Percentiles rank a stretch among this genome's conserved stretches.
phyloP scores from a whole-genome alignment of 495 filamentous ascomycete species.

The Cenococcum geophilum region DNA sequence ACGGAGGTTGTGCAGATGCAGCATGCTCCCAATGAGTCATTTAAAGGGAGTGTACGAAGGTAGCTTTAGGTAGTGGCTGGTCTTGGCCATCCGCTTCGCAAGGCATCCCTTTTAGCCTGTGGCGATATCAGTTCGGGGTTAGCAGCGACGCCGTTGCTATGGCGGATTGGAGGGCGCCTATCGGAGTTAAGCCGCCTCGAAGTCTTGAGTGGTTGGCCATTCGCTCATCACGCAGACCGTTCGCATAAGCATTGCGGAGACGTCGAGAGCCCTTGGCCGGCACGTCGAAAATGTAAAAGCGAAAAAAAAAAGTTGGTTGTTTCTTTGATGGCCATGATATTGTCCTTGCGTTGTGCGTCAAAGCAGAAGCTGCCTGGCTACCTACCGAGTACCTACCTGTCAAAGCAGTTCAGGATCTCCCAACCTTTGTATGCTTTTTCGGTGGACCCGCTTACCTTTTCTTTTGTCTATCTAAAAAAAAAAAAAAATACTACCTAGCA shows the following conservation, averaged over 20 bases:
- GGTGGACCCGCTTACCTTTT: neutral
- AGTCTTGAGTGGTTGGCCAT: neutral
- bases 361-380: neutral
- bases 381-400: neutral
- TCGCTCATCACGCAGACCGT: neutral
- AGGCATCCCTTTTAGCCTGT: neutral
- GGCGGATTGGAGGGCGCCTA: neutral
- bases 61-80: neutral
- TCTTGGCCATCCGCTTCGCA: neutral
- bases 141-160: neutral
- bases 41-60: neutral
- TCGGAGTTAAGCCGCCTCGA: slow-evolving; percentile 1
- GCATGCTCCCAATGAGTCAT: slow-evolving; percentile 1
- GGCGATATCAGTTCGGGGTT: neutral
- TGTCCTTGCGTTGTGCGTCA: neutral
- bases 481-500: neutral
- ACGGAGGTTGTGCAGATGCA: neutral
- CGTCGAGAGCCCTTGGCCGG: neutral
- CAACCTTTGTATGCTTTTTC: neutral
- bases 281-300: too few species aligned
- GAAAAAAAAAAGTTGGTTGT: too few species aligned
- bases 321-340: neutral
- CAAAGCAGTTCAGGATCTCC: neutral
- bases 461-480: neutral
- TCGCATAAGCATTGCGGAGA: neutral